Evolutionary conservation across 78 protist genomes (phyloP).

Genomic region (slime mould (Dictyostelium discoideum)): DNA sequence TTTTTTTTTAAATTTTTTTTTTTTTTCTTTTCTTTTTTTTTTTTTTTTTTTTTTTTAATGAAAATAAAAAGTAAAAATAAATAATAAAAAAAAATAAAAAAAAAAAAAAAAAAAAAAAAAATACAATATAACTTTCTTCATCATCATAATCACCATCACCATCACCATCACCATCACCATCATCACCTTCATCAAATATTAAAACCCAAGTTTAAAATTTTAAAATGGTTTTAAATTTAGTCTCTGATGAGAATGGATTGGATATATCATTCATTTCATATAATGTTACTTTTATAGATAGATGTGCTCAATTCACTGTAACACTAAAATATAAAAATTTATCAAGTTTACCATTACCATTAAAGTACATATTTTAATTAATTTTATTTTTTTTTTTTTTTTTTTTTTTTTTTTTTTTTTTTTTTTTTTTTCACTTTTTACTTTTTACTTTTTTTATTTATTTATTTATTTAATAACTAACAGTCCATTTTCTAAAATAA

Average conservation of each 20-base stretch:
- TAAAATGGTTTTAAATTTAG: conserved; percentile 6
- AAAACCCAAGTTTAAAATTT: neutral
- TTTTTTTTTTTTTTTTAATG: no score
- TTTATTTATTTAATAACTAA: neutral
- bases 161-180: neutral
- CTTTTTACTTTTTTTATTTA: no score
- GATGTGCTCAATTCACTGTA: conserved; percentile 52
- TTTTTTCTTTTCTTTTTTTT: no score
- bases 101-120: neutral
- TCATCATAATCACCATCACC: neutral
- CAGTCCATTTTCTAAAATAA: no score
- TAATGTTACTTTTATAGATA: conserved; percentile 23
- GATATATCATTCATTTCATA: conserved; percentile 46
- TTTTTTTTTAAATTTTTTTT: no score
- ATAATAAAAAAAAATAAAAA: neutral
- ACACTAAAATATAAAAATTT: conserved; percentile 35
- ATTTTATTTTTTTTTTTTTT: neutral
- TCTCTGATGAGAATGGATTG: conserved; percentile 50
- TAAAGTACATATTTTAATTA: conserved; percentile 2
- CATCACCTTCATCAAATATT: neutral
- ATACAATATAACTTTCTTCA: neutral
- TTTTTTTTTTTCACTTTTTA: neutral
- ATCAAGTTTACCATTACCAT: conserved; percentile 49
- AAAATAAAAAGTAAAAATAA: no score
- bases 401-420: neutral